Conservation (phyloP, 2,329 filamentous ascomycete genomes). For the Neonectria faginata region DNA sequence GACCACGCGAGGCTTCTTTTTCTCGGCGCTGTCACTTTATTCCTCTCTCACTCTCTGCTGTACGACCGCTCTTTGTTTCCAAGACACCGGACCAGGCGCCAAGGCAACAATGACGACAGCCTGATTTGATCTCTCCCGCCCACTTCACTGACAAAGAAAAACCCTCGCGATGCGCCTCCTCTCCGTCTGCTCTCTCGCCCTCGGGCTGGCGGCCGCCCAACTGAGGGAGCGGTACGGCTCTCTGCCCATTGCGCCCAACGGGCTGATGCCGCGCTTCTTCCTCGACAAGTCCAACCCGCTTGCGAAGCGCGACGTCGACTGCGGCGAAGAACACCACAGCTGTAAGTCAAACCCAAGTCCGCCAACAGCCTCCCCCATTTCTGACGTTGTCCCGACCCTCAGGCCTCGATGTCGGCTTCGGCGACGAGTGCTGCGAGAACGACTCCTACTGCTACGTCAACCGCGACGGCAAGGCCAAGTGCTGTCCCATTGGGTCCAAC, state of each 20-base stretch:
- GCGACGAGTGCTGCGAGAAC: slow-evolving; percentile 57
- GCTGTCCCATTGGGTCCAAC: slow-evolving; percentile 58
- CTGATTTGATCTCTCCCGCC: slow-evolving; percentile 16
- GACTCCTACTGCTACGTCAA: slow-evolving; percentile 60
- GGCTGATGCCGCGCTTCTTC: slow-evolving; percentile 48
- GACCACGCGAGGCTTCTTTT: slow-evolving; percentile 17
- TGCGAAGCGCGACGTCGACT: slow-evolving; percentile 44
- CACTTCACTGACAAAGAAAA: slow-evolving; percentile 9
- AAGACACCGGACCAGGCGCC: slow-evolving; percentile 1
- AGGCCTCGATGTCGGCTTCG: slow-evolving; percentile 58
- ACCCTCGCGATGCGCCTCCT: slow-evolving; percentile 37
- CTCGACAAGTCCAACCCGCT: slow-evolving; percentile 46
- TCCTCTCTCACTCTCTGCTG: neutral
- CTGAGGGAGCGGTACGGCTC: slow-evolving; percentile 37
- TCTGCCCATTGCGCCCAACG: slow-evolving; percentile 39
- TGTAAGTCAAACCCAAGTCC: slow-evolving; percentile 43
- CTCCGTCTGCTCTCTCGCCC: slow-evolving; percentile 13
- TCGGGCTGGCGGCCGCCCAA: slow-evolving; percentile 35
- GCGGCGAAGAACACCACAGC: slow-evolving; percentile 46
- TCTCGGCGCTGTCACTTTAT: neutral
- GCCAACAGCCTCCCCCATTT: neutral
- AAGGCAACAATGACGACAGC: slow-evolving; percentile 14
- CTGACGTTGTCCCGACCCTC: slow-evolving; percentile 1
- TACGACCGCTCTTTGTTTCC: slow-evolving; percentile 3
- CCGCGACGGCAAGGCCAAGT: slow-evolving; percentile 48